Percentiles rank a stretch among this genome's conserved stretches.
Evolutionary conservation across 352 stramenopile genomes (phyloP).

Genomic region (Aphanomyces stellatus): DNA sequence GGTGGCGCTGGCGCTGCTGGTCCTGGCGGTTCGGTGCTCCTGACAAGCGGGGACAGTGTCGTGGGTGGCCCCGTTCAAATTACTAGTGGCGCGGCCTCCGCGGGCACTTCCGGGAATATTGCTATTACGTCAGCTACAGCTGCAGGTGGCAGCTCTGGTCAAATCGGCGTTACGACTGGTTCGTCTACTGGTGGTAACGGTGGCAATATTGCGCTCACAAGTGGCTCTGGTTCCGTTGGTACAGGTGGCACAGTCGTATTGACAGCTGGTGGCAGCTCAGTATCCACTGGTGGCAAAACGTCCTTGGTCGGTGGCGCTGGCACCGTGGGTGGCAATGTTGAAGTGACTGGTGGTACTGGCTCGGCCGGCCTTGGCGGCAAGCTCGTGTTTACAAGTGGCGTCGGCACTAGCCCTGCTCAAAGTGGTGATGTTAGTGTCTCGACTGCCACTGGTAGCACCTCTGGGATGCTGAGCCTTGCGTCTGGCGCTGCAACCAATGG

Average conservation of each 20-base stretch:
- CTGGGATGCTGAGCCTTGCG: background rate
- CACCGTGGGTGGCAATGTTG: constrained; percentile 26
- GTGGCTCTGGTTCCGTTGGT: background rate
- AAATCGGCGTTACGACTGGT: constrained; percentile 32
- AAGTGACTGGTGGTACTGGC: constrained; percentile 28
- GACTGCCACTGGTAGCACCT: background rate
- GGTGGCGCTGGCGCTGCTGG: constrained; percentile 12
- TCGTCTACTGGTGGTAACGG: constrained; percentile 22
- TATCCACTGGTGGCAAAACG: constrained; percentile 38
- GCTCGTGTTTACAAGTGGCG: background rate
- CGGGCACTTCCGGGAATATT: constrained; percentile 11
- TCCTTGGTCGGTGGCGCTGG: constrained; percentile 33
- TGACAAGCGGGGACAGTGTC: constrained; percentile 11
- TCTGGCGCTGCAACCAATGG: background rate
- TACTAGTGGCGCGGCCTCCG: constrained; percentile 3
- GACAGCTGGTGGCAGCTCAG: constrained; percentile 21
- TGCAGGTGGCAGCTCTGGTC: constrained; percentile 25
- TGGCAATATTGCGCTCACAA: constrained; percentile 19
- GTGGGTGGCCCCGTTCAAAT: constrained; percentile 7
- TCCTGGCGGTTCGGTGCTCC: background rate
- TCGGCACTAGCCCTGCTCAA: background rate
- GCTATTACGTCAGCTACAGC: background rate
- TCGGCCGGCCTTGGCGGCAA: constrained; percentile 27
- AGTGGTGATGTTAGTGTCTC: constrained; percentile 1
- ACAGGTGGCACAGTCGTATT: background rate